Evolutionary conservation across 306 rosid species (phyloP), one percentile per base, ranked within the genome.

Genomic region (Sesbania bispinosa): DNA sequence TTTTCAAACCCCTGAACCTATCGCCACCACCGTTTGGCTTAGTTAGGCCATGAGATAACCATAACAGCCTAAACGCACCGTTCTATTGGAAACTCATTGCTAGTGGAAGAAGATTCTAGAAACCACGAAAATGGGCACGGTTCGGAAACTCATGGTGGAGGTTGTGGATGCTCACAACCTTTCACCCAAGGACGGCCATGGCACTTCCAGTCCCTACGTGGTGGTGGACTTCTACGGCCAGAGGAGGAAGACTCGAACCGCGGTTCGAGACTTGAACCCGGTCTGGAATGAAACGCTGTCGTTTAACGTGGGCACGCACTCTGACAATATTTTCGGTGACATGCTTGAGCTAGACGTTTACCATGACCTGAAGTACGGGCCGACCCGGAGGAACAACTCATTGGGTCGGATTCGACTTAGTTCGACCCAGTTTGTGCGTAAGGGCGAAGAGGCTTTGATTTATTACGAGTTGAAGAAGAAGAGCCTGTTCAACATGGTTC

Each of bases 361-460:
- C 39, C 98, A 93, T 6, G 94, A 93, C 70, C 85, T 42, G 79
- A 83, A 13, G 15, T 4, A 46, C 2, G 98, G 94, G 0, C 81
- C 90, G 3, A 93, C 92, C 0, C 73, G 85, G 16, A 24, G 96
- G 61, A 80, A 69, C 79, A 87, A 84, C 76, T 90, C 88, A 4
- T 58, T 93, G 9, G 97, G 98, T 4, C 72, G 88, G 42, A 41
- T 93, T 36, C 81, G 89, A 9, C 35, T 93, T 65, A 74, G 82
- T 19, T 87, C 97, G 5, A 48, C 86, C 0, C 96, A 88, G 74
- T 85, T 93, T 43, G 98, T 93, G 4, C 54, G 50, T 21, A 93
- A 86, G 64, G 98, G 96, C 4, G 98, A 93, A 77, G 98, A 93
- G 74, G 97, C 98, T 27, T 62, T 93, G 73, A 87, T 93, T 9